phyloP scores from a whole-genome alignment of 2,329 filamentous ascomycete genomes.

The Bipolaris gigantea region DNA sequence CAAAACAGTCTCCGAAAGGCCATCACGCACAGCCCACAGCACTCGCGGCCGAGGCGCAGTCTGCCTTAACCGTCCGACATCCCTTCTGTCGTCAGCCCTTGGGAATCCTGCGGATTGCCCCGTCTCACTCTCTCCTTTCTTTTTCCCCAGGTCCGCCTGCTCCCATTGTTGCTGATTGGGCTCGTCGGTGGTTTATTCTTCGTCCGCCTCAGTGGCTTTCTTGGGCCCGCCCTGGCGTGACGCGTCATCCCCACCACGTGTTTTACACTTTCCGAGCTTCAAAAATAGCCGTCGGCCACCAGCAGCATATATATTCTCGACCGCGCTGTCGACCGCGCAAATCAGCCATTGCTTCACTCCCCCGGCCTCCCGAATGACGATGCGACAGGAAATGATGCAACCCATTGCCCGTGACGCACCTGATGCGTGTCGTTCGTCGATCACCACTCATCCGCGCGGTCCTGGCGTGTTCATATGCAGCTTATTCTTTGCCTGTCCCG shows the following conservation, averaged over 20 bases:
- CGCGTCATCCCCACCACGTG: slow-evolving; percentile 8
- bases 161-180: not conserved
- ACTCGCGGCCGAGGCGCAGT: slow-evolving; percentile 4
- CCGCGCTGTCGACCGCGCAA: not conserved
- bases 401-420: not conserved
- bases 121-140: not conserved
- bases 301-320: not conserved
- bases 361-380: slow-evolving; percentile 2
- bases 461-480: not conserved
- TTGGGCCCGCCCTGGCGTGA: slow-evolving; percentile 6
- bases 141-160: not conserved
- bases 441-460: not conserved
- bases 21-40: not conserved
- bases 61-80: not conserved
- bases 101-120: not conserved
- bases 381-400: slow-evolving; percentile 9
- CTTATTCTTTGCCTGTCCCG: not conserved
- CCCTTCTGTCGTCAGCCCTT: not conserved
- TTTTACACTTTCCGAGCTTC: slow-evolving; percentile 6
- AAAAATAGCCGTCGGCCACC: not conserved
- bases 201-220: not conserved
- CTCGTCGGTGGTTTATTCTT: not conserved
- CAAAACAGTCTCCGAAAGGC: not conserved
- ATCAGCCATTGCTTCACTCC: not conserved
- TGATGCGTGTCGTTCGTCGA: slow-evolving; percentile 8